Percentiles rank a stretch among this genome's conserved stretches.
Evolutionary conservation across 805 yeast species (phyloP).

Genomic region (Yarrowia osloensis): DNA sequence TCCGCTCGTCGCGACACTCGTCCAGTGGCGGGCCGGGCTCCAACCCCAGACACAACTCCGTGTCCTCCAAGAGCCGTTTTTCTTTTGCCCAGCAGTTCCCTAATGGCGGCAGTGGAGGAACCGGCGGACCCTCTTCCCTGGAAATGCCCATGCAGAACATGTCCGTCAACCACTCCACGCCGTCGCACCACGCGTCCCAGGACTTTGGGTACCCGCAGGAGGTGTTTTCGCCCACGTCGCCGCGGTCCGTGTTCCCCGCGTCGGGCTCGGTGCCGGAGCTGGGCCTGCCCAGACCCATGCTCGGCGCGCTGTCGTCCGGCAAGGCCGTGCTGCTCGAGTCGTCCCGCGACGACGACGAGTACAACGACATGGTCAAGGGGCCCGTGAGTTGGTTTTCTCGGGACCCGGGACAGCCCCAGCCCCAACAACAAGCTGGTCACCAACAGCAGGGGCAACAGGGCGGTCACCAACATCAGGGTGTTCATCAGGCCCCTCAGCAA

Average conservation of each 20-base stretch:
- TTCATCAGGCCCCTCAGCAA: no score
- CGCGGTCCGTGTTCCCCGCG: conserved; percentile 35
- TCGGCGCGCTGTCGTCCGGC: conserved; percentile 20
- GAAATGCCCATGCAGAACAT: conserved; percentile 30
- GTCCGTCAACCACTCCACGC: conserved; percentile 15
- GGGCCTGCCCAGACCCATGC: conserved; percentile 19
- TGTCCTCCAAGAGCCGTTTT: conserved; percentile 18
- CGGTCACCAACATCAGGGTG: no score
- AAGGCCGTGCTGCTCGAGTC: conserved; percentile 25
- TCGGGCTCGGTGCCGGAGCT: conserved; percentile 27
- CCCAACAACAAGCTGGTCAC: not conserved
- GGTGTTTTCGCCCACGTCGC: conserved; percentile 38
- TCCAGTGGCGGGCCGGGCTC: conserved; percentile 4
- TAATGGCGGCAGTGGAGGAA: not conserved
- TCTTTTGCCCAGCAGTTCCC: conserved; percentile 26
- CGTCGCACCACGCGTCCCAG: conserved; percentile 2
- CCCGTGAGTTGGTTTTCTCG: conserved; percentile 31
- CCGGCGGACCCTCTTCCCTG: not conserved
- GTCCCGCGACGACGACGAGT: conserved; percentile 31
- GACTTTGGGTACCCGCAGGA: conserved; percentile 30
- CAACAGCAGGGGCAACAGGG: no score
- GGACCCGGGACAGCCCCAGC: conserved; percentile 13
- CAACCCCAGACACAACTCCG: conserved; percentile 23
- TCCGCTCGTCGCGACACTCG: conserved; percentile 17
- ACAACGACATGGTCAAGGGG: conserved; percentile 32